Base-by-base conservation (phyloP, 495 filamentous ascomycete genomes). In the Aspergillus cavernicola region DNA sequence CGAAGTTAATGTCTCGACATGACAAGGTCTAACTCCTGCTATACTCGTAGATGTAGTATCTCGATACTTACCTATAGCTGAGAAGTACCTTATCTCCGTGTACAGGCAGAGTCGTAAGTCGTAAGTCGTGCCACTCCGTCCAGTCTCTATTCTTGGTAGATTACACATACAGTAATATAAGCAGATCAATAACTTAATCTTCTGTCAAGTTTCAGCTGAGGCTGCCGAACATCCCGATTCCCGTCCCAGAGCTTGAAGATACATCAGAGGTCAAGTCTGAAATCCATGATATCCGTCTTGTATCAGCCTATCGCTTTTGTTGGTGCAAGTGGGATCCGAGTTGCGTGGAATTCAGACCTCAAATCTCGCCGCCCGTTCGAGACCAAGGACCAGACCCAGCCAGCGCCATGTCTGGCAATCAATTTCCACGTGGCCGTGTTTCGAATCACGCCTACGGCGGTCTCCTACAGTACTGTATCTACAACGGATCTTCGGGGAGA, bases 351-450 rank as follows among this genome's bases (percentile, higher is more conserved):
- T 28, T 28, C 24, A 4, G n/a, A n/a, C n/a, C n/a, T n/a, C n/a
- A n/a, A 28, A 53, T 24, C 22, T 23, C 23, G 35, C 33, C 20
- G 23, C 26, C 16, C 28, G 19, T 35, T 26, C 32, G 42, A 44
- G 28, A n/a, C 29, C 28, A 32, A 39, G 29, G 38, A 32, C 38
- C 31, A 36, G 43, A 22, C 28, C 43, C 15, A 33, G 43, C 29
- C 43, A 46, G 43, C 43, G 29, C 43, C 43, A 35, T 36, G 12
- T 47, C 44, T 24, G 41, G n/a, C 19, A 19, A 24, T 26, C 9
- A 26, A 39, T 33, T 35, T 23, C 42, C 42, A 54, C 52, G 52
- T 54, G 52, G 42, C 35, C 33, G 16, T 19, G 52, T 53, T 53
- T 53, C 51, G 24, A 40, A 46, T 40, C 40, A 10, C 24, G 31